phyloP scores from a whole-genome alignment of 1,284 basidiomycete species.

The Marasmius fiardii region DNA sequence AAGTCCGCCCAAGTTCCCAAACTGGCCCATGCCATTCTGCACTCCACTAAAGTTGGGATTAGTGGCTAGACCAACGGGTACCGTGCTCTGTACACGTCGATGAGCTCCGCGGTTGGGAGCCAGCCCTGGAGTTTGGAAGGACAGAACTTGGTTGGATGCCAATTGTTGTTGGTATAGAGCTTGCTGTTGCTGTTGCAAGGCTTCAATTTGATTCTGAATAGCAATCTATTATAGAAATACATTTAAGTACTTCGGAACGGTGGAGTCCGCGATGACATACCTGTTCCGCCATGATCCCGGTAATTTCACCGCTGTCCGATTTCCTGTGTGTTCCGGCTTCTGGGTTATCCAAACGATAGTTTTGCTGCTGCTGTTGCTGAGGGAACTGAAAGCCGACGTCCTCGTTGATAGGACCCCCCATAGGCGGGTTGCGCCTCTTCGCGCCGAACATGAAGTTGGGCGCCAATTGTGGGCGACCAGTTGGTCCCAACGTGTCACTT shows the following conservation, averaged over 20 bases:
- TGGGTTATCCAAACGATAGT: constrained; percentile 33
- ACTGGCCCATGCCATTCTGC: constrained; percentile 67
- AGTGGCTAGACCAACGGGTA: constrained; percentile 48
- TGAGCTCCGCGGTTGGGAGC: constrained; percentile 67
- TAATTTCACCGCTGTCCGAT: constrained; percentile 71
- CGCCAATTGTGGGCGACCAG: constrained; percentile 85
- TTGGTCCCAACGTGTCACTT: constrained; percentile 63
- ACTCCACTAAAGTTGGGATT: constrained; percentile 43
- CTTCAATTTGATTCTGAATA: constrained; percentile 88
- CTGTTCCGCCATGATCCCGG: constrained; percentile 88
- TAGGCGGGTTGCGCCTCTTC: constrained; percentile 53
- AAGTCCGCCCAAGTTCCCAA: constrained; percentile 53
- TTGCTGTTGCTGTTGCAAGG: constrained; percentile 85
- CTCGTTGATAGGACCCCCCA: constrained; percentile 74
- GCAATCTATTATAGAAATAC: constrained; percentile 60
- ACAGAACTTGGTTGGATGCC: constrained; percentile 70
- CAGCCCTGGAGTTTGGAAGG: constrained; percentile 68
- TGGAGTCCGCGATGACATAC: constrained; percentile 34
- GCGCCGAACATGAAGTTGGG: constrained; percentile 88
- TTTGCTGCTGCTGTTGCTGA: constrained; percentile 61
- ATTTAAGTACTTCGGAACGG: constrained; percentile 11
- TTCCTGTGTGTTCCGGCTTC: constrained; percentile 50
- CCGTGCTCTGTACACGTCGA: constrained; percentile 87
- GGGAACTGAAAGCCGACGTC: constrained; percentile 84
- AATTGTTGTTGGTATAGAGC: constrained; percentile 85